Percentiles rank a stretch among this genome's conserved stretches.
phyloP scores from a whole-genome alignment of 768 basidiomycete genomes.

The Pisolithus marmoratus region DNA sequence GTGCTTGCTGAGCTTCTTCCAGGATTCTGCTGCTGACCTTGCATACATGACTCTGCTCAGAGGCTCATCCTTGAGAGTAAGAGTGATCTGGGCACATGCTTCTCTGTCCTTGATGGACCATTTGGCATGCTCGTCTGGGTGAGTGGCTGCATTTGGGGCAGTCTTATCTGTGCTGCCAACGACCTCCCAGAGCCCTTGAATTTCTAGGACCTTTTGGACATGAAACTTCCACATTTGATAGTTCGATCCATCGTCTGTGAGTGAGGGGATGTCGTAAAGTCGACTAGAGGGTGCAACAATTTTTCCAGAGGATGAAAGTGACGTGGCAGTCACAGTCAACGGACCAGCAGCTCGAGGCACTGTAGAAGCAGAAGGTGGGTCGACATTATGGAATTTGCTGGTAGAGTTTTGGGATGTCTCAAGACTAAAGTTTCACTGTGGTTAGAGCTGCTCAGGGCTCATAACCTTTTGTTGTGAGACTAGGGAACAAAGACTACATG shows the following conservation, averaged over 20 bases:
- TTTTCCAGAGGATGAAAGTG: too few relatives aligned
- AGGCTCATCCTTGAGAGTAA: conserved; percentile 20
- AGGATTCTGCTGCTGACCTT: conserved; percentile 8
- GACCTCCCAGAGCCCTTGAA: conserved; percentile 3
- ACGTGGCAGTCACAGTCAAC: too few relatives aligned
- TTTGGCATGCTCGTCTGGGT: not conserved
- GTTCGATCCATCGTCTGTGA: conserved; percentile 3
- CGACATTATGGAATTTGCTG: too few relatives aligned
- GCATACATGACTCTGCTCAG: conserved; percentile 14
- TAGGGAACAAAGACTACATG: too few relatives aligned
- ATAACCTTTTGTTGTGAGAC: too few relatives aligned
- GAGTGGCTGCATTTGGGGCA: not conserved
- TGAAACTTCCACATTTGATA: too few relatives aligned
- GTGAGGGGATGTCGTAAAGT: conserved; percentile 6
- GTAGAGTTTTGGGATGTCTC: too few relatives aligned
- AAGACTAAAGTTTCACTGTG: too few relatives aligned
- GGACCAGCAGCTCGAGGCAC: too few relatives aligned
- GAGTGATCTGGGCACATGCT: conserved; percentile 17
- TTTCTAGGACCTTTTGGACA: too few relatives aligned
- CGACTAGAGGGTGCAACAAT: not conserved
- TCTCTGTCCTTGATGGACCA: conserved; percentile 9
- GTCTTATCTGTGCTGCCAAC: not conserved
- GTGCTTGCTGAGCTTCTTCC: conserved; percentile 11
- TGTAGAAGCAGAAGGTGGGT: too few relatives aligned
- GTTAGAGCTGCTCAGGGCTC: too few relatives aligned